Conservation (phyloP, 768 basidiomycete genomes). For the Lyophyllum shimeji region DNA sequence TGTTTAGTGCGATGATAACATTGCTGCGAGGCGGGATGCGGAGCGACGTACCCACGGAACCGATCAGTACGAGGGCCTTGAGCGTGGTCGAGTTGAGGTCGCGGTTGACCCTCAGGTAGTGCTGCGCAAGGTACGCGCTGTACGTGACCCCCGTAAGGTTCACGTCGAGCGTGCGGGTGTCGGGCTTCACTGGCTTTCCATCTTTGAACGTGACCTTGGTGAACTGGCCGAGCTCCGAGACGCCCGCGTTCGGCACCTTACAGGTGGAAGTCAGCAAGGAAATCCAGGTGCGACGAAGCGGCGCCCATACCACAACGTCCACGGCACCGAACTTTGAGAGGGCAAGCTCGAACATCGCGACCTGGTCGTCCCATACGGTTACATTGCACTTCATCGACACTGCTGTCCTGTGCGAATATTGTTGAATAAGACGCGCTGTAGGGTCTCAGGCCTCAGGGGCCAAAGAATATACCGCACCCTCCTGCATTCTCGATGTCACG, state of each 20-base stretch:
- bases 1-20: neutral
- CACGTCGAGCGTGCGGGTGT: conserved; percentile 44
- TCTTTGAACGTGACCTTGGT: conserved; percentile 28
- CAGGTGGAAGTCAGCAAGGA: neutral
- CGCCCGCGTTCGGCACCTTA: conserved; percentile 52
- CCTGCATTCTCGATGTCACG: conserved; percentile 38
- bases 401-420: conserved; percentile 34
- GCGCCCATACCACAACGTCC: conserved; percentile 47
- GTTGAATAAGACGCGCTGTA: no score
- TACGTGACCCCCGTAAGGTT: conserved; percentile 50
- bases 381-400: conserved; percentile 48
- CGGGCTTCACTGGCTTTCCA: conserved; percentile 45
- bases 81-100: conserved; percentile 30
- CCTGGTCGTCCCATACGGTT: conserved; percentile 51
- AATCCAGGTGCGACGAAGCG: neutral
- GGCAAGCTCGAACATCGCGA: conserved; percentile 50
- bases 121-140: conserved; percentile 48
- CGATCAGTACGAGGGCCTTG: conserved; percentile 52
- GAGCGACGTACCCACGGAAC: conserved; percentile 46
- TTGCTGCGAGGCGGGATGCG: neutral
- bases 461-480: conserved; percentile 37
- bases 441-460: neutral
- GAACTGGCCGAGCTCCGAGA: conserved; percentile 35
- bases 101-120: conserved; percentile 44
- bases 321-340: conserved; percentile 45